phyloP scores from a whole-genome alignment of 2,329 filamentous ascomycete species.

The Fusarium hostae region DNA sequence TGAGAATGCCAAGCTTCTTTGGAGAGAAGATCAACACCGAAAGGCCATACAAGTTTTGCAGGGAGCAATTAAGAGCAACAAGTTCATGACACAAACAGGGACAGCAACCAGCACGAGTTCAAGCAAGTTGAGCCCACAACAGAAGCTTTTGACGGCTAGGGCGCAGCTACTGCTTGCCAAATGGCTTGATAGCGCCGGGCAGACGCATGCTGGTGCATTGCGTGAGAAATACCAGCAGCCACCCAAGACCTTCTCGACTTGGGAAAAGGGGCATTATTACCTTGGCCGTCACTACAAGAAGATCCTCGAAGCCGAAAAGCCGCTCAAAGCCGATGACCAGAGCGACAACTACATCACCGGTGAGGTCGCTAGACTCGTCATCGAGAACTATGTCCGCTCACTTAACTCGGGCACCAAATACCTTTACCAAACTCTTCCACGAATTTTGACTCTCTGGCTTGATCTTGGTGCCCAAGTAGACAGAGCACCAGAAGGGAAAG shows the following conservation, averaged over 20 bases:
- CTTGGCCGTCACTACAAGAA: conserved; percentile 98
- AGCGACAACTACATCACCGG: conserved; percentile 80
- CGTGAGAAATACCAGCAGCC: conserved; percentile 86
- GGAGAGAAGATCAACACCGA: conserved; percentile 91
- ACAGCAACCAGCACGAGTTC: conserved; percentile 49
- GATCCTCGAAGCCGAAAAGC: conserved; percentile 87
- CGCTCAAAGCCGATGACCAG: conserved; percentile 79
- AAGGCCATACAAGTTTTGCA: conserved; percentile 95
- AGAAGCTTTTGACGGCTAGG: conserved; percentile 74
- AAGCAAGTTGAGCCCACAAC: conserved; percentile 57
- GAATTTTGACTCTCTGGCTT: conserved; percentile 92
- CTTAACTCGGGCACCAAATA: conserved; percentile 93
- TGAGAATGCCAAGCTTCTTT: conserved; percentile 91
- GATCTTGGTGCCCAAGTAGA: conserved; percentile 84
- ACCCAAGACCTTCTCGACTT: conserved; percentile 74
- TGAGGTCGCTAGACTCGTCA: conserved; percentile 86
- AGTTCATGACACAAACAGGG: conserved; percentile 69
- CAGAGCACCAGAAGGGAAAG: conserved; percentile 66
- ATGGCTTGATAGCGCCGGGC: conserved; percentile 95
- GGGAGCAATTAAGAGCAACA: conserved; percentile 82
- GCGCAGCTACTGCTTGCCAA: conserved; percentile 92
- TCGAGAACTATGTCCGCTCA: conserved; percentile 92
- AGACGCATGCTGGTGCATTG: conserved; percentile 85
- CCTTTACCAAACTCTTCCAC: conserved; percentile 91
- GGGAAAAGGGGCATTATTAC: conserved; percentile 98